phyloP scores from a whole-genome alignment of 2,329 filamentous ascomycete genomes.

The Davidsoniella virescens region DNA sequence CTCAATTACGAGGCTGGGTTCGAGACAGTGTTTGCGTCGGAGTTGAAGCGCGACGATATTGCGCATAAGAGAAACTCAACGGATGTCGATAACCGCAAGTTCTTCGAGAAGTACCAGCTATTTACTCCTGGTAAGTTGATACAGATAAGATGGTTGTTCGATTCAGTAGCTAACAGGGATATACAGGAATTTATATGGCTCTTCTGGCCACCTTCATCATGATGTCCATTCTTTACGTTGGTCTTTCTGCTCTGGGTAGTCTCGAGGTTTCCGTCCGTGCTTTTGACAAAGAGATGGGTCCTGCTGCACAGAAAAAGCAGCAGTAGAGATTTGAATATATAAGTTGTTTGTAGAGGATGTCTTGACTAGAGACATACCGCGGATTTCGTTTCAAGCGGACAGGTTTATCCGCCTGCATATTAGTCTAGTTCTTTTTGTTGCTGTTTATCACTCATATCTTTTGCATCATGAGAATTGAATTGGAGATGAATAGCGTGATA shows the following conservation, averaged over 20 bases:
- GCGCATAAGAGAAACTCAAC: constrained; percentile 25
- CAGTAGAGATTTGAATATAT: background rate
- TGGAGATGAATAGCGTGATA: too few relatives aligned
- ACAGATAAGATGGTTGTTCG: background rate
- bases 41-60: constrained; percentile 48
- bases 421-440: too few relatives aligned
- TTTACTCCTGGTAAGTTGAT: constrained; percentile 60
- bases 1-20: constrained; percentile 13
- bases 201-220: constrained; percentile 55
- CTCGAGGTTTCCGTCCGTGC: constrained; percentile 84
- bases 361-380: constrained; percentile 36
- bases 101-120: constrained; percentile 92
- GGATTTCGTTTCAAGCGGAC: too few relatives aligned
- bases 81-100: constrained; percentile 28
- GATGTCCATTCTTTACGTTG: constrained; percentile 62
- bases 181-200: constrained; percentile 76
- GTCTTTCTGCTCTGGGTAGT: constrained; percentile 58
- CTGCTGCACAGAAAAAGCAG: constrained; percentile 69
- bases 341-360: constrained; percentile 50
- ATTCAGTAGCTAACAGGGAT: background rate
- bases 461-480: too few relatives aligned
- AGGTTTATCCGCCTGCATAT: too few relatives aligned
- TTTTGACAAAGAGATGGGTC: constrained; percentile 91
- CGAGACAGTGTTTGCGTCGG: constrained; percentile 23
- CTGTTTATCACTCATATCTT: too few relatives aligned